A percentile compares a stretch with the other conserved stretches of the same genome.
phyloP scores from a whole-genome alignment of 805 yeast genomes.

The Cyberlindnera subsufficiens region DNA sequence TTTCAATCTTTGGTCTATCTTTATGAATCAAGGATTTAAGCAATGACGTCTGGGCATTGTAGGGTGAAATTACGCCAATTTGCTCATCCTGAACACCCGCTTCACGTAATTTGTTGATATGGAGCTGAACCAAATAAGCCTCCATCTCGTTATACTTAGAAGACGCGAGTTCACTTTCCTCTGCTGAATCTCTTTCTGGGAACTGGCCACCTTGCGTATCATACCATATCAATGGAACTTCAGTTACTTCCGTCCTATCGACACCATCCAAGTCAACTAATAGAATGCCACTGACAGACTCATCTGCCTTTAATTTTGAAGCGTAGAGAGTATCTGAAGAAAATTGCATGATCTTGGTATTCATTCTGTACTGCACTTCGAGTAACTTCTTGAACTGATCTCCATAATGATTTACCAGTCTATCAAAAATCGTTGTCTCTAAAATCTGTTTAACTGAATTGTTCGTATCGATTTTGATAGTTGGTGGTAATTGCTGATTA shows the following conservation, averaged over 20 bases:
- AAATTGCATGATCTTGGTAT: slow-evolving; percentile 67
- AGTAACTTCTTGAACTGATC: slow-evolving; percentile 49
- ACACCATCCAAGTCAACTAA: slow-evolving; percentile 52
- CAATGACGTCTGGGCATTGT: slow-evolving; percentile 75
- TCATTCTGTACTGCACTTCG: slow-evolving; percentile 86
- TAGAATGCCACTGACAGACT: slow-evolving; percentile 44
- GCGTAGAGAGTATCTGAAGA: slow-evolving; percentile 65
- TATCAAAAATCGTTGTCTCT: slow-evolving; percentile 73
- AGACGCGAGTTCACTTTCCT: slow-evolving; percentile 25
- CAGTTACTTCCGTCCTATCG: slow-evolving; percentile 48
- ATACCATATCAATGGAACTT: slow-evolving; percentile 64
- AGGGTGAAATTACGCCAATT: slow-evolving; percentile 89
- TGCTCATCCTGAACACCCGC: slow-evolving; percentile 47
- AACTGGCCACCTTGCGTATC: slow-evolving; percentile 91
- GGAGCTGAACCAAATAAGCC: slow-evolving; percentile 51
- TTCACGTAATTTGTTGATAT: slow-evolving; percentile 44
- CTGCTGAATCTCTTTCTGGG: slow-evolving; percentile 48
- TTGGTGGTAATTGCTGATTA: slow-evolving; percentile 87
- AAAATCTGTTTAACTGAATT: slow-evolving; percentile 38
- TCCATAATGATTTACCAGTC: slow-evolving; percentile 50
- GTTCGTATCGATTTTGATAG: slow-evolving; percentile 56
- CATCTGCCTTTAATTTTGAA: slow-evolving; percentile 56
- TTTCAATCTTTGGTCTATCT: slow-evolving; percentile 46
- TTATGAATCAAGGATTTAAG: slow-evolving; percentile 26
- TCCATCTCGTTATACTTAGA: slow-evolving; percentile 81